Evolutionary conservation across 441 rosid species (phyloP).

Genomic region (Adansonia rubrostipa): DNA sequence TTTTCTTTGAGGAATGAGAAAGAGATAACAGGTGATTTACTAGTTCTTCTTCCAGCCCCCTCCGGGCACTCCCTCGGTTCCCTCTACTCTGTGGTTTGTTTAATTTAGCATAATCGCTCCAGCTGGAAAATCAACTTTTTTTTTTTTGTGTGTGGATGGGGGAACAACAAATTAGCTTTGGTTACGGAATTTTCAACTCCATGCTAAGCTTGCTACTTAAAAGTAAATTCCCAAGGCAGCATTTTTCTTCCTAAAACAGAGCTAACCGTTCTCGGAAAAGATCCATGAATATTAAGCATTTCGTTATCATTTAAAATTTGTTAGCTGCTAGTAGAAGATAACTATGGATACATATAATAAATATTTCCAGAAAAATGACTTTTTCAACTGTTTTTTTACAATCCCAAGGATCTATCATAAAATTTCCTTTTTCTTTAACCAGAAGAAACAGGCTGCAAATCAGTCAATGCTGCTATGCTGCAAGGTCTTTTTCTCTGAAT

Average conservation of each 20-base stretch:
- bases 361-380: not conserved
- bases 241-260: not conserved
- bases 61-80: not conserved
- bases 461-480: slow-evolving; percentile 55
- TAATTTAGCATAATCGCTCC: not conserved
- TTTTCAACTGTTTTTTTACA: not conserved
- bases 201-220: not conserved
- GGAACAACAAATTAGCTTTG: no score
- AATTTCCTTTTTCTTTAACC: slow-evolving; percentile 20
- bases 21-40: not conserved
- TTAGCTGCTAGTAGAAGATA: not conserved
- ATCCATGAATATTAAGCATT: not conserved
- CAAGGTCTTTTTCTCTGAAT: slow-evolving; percentile 62
- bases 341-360: not conserved
- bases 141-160: not conserved
- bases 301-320: not conserved
- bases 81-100: not conserved
- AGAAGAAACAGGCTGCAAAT: slow-evolving; percentile 37
- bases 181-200: not conserved
- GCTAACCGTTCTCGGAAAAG: not conserved
- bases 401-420: not conserved
- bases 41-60: not conserved
- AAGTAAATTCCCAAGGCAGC: not conserved
- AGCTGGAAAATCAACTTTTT: not conserved
- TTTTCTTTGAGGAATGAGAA: not conserved